phyloP scores from a whole-genome alignment of 495 filamentous ascomycete species.

The Annulohypoxylon moriforme region DNA sequence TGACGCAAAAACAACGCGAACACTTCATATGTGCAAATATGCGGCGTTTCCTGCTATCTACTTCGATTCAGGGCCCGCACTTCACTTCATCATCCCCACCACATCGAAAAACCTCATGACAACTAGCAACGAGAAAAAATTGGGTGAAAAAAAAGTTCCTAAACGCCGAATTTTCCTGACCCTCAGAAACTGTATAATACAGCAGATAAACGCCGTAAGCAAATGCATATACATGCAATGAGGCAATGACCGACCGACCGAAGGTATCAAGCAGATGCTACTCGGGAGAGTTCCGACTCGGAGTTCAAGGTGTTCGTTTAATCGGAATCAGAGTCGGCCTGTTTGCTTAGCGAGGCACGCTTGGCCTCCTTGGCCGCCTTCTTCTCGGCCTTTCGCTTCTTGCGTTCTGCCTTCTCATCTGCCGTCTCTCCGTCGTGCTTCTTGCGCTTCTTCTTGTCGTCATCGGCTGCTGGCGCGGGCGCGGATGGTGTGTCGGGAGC shows the following conservation, averaged over 20 bases:
- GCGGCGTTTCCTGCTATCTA: slow-evolving; percentile 25
- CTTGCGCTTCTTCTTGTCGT: slow-evolving; percentile 79
- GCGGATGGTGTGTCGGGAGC: slow-evolving; percentile 54
- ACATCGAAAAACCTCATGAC: slow-evolving; percentile 12
- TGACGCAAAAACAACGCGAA: neutral
- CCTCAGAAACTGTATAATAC: slow-evolving; percentile 42
- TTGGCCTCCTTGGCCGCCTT: slow-evolving; percentile 75
- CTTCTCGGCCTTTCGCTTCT: slow-evolving; percentile 77
- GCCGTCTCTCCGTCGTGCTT: slow-evolving; percentile 83
- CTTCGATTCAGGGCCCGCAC: slow-evolving; percentile 14
- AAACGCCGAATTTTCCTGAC: slow-evolving; percentile 41
- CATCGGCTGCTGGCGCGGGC: slow-evolving; percentile 54
- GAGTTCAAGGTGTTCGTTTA: slow-evolving; percentile 24
- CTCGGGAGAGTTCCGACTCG: slow-evolving; percentile 21
- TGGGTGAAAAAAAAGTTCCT: slow-evolving; percentile 30
- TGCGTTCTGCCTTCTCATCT: slow-evolving; percentile 79
- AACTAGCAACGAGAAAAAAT: slow-evolving; percentile 17
- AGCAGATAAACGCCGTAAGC: slow-evolving; percentile 41
- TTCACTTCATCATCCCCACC: slow-evolving; percentile 7
- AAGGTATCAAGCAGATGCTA: slow-evolving; percentile 47
- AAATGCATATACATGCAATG: slow-evolving; percentile 38
- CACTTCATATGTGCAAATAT: slow-evolving; percentile 21
- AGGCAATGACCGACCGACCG: slow-evolving; percentile 36
- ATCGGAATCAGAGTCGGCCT: slow-evolving; percentile 49
- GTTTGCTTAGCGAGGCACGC: slow-evolving; percentile 47